Evolutionary conservation across 495 filamentous ascomycete species (phyloP), one percentile per base, ranked within the genome.

Genomic region (Sporormia fimetaria): DNA sequence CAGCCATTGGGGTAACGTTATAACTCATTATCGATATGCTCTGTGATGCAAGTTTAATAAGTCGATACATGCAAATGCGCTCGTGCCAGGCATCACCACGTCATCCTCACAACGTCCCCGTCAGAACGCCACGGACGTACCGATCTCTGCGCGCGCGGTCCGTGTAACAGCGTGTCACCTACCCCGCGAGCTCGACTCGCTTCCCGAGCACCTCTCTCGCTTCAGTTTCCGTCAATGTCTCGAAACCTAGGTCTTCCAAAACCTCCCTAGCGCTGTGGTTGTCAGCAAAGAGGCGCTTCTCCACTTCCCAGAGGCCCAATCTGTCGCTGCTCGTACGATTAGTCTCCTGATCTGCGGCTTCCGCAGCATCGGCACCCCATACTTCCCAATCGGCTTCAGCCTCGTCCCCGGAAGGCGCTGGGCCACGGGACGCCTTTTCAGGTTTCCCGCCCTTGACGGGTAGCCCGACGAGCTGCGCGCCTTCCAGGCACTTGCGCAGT

Each of bases 251-350:
- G 52, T 88, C 68, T 39, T 75, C 72, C 25, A 98, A 61, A 12
- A 78, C 70, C 51, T 71, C 76, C 49, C 85, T 76, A 1, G 87
- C 90, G 52, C 80, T 80, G 37, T 80, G 69, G 39, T 88, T 88
- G 47, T 80, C 77, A 26, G 69, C 78, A 59, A 92, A 95, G 0
- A 94, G 61, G 43, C 74, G 69, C 54, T 77, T 75, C 49, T 79
- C 83, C 2, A 82, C 86, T 47, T 81, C 74, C 67, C 71, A 80
- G 21, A 95, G 63, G 2, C 70, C 66, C 51, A 78, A 40, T 31
- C 34, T 33, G 17, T 39, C 33, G 4, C 42, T 36, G 37, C 43
- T 3, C 50, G 7, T 34, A 16, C 10, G 35, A 5, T 40, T 44
- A 0, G 38, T 55, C 10, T 56, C 33, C 23, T 33, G 32, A 23